Evolutionary conservation across 2,329 filamentous ascomycete species (phyloP).

Genomic region (Bipolaris zeicola): DNA sequence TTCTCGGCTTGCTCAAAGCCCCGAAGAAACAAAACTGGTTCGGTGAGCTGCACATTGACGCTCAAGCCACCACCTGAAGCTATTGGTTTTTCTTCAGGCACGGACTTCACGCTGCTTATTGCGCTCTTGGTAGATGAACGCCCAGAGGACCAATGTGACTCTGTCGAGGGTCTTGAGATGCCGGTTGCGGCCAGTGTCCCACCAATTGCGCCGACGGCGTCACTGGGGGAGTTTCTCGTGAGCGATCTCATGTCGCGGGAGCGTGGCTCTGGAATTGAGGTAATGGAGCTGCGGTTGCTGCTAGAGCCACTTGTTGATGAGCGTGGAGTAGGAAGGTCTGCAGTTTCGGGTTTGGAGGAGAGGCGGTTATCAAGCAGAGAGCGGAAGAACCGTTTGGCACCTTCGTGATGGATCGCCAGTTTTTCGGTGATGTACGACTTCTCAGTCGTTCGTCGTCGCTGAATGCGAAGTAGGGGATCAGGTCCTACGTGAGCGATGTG

Average conservation of each 20-base stretch:
- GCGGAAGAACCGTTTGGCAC: slow-evolving; percentile 57
- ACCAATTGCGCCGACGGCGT: slow-evolving; percentile 31
- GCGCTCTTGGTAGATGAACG: slow-evolving; percentile 43
- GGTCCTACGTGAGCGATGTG: slow-evolving; percentile 59
- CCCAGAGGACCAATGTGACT: slow-evolving; percentile 48
- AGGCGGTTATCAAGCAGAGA: slow-evolving; percentile 52
- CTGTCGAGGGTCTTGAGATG: slow-evolving; percentile 48
- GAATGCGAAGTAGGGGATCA: slow-evolving; percentile 45
- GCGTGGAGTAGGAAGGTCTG: slow-evolving; percentile 28
- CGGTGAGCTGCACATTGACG: slow-evolving; percentile 75
- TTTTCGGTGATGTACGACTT: slow-evolving; percentile 50
- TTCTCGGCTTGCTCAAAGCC: slow-evolving; percentile 75
- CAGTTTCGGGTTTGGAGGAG: slow-evolving; percentile 26
- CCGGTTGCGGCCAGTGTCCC: slow-evolving; percentile 46
- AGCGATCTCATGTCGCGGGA: slow-evolving; percentile 48
- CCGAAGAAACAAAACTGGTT: slow-evolving; percentile 79
- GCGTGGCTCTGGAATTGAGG: slow-evolving; percentile 36
- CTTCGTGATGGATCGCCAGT: slow-evolving; percentile 57
- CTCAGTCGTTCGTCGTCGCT: slow-evolving; percentile 39
- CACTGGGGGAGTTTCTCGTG: slow-evolving; percentile 47
- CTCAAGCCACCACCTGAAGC: slow-evolving; percentile 76
- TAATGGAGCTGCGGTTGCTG: slow-evolving; percentile 35
- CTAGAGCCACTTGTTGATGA: slow-evolving; percentile 32
- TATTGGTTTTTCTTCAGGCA: slow-evolving; percentile 69
- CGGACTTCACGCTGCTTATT: slow-evolving; percentile 37